Conservation (phyloP, 192 early-diverging fungal species). For the Rhizophagus prolifer region DNA sequence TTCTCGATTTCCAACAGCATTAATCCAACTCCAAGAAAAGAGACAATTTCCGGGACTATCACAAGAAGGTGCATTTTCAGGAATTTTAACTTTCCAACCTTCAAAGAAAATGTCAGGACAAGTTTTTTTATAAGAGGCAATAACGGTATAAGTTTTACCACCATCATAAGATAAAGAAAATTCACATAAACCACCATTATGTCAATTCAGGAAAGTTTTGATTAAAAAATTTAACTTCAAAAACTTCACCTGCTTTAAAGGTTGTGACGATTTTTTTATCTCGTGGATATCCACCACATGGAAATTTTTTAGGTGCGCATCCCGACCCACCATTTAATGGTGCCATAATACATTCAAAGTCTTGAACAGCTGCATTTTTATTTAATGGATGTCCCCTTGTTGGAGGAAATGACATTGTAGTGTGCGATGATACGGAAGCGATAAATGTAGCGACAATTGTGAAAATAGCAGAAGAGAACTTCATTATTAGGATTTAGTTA, state of each 20-base stretch:
- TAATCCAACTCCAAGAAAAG: conserved; percentile 68
- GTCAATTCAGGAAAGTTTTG: conserved; percentile 39
- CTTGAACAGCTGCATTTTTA: background rate
- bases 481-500: conserved; percentile 6
- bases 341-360: conserved; percentile 3
- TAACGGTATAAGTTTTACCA: conserved; percentile 55
- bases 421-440: conserved; percentile 35
- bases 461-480: background rate
- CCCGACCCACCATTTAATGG: conserved; percentile 18
- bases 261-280: conserved; percentile 38
- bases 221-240: conserved; percentile 49
- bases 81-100: conserved; percentile 42
- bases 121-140: conserved; percentile 41
- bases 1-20: conserved; percentile 68
- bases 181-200: conserved; percentile 69
- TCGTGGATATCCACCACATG: conserved; percentile 39
- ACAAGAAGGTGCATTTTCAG: conserved; percentile 39
- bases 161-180: conserved; percentile 66
- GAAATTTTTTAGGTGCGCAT: conserved; percentile 31
- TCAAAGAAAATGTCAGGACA: conserved; percentile 45
- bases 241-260: conserved; percentile 48
- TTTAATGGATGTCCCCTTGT: conserved; percentile 36
- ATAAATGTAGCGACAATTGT: conserved; percentile 16
- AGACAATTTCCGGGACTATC: conserved; percentile 37
- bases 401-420: conserved; percentile 39